Evolutionary conservation across 139 green algal species (phyloP).

Genomic region (Yamagishiella unicocca): DNA sequence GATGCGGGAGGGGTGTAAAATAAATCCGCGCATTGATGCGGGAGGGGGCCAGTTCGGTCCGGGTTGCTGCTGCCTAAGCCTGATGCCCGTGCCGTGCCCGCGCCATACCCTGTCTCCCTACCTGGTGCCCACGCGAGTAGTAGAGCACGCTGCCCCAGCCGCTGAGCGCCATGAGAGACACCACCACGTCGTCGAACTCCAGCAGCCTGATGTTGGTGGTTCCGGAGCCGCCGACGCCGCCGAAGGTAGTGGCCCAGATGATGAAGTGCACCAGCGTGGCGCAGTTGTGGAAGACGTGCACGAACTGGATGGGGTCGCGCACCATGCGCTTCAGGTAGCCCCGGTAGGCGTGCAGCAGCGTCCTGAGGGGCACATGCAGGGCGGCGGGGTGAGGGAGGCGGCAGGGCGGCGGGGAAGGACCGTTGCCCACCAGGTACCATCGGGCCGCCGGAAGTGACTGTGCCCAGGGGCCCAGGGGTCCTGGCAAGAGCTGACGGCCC

Average conservation of each 20-base stretch:
- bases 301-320: conserved; percentile 66
- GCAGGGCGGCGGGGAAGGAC: too few relatives aligned
- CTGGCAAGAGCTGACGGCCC: too few relatives aligned
- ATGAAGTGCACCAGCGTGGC: conserved; percentile 68
- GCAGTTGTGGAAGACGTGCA: conserved; percentile 62
- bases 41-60: too few relatives aligned
- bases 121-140: conserved; percentile 49
- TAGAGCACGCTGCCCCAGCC: conserved; percentile 67
- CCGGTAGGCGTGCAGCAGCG: conserved; percentile 45
- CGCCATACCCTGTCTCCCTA: too few relatives aligned
- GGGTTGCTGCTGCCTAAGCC: too few relatives aligned
- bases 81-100: too few relatives aligned
- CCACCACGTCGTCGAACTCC: conserved; percentile 69
- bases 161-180: conserved; percentile 63
- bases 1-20: too few relatives aligned
- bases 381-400: not conserved
- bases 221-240: conserved; percentile 39
- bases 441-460: too few relatives aligned
- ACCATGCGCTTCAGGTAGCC: conserved; percentile 58
- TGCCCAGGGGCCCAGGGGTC: too few relatives aligned
- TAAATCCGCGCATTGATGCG: too few relatives aligned
- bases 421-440: too few relatives aligned
- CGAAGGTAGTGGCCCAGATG: conserved; percentile 61
- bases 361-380: conserved; percentile 16
- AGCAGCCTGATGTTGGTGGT: conserved; percentile 40